phyloP scores from a whole-genome alignment of 2,329 filamentous ascomycete genomes.

The Atkinsonella texensis region DNA sequence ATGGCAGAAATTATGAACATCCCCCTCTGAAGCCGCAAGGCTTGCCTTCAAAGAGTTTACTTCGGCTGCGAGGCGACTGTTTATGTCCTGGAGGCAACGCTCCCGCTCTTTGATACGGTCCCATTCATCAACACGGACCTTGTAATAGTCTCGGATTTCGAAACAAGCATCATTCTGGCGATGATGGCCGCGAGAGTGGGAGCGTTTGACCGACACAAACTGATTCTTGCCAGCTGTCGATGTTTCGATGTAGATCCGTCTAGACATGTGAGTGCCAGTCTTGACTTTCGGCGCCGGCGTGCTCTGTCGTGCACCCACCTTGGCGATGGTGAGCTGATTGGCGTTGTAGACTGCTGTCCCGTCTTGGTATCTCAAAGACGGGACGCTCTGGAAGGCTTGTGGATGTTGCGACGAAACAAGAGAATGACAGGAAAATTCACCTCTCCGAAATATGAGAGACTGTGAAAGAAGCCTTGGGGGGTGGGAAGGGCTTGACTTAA shows the following conservation, averaged over 20 bases:
- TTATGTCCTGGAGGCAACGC: conserved; percentile 22
- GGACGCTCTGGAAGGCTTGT: background rate
- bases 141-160: conserved; percentile 21
- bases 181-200: conserved; percentile 22
- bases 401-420: background rate
- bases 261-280: conserved; percentile 18
- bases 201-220: conserved; percentile 28
- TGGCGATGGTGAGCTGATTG: conserved; percentile 6
- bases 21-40: conserved; percentile 22
- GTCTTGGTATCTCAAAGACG: conserved; percentile 4
- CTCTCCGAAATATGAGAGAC: background rate
- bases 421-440: background rate
- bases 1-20: conserved; percentile 21
- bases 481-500: background rate
- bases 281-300: background rate
- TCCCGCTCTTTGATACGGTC: conserved; percentile 24
- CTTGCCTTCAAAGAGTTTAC: conserved; percentile 22
- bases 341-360: background rate
- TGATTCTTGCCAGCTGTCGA: conserved; percentile 21
- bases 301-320: conserved; percentile 10
- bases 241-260: conserved; percentile 25
- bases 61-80: conserved; percentile 21
- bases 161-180: conserved; percentile 18
- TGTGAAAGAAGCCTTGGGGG: background rate
- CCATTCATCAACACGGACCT: conserved; percentile 25